Evolutionary conservation across 495 filamentous ascomycete species (phyloP), one percentile per base, ranked within the genome.

Genomic region (Xanthoparmelia taractica): DNA sequence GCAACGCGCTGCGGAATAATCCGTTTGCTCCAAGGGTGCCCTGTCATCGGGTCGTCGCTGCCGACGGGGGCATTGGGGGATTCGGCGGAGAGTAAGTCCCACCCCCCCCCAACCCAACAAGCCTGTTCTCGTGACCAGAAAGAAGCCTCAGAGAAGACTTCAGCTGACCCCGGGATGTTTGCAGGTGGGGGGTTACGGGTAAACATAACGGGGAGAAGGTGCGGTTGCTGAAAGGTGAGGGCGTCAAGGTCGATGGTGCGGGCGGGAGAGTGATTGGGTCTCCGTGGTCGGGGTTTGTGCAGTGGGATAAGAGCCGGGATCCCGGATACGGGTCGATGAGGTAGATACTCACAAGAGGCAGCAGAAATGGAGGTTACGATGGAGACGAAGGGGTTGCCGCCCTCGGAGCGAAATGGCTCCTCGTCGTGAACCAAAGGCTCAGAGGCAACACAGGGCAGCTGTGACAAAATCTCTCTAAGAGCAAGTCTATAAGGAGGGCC

Each of bases 1-100:
- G 34, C 5, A 36, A 36, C 10, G 34, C 34, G 34, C 34, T 87
- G 48, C 76, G 87, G 31, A 78, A 79, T 13, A 87, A 86, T 66
- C 84, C 83, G 2, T 86, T 79, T 62, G 84, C 84, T 34, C 84
- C 84, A 0, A 67, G 74, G 52, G 83, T 85, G 33, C 68, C 68
- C 2, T 71, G 69, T 37, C 69, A 71, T 34, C 47, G 69, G 5
- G 69, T 71, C 29, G 64, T 70, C 23, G 68, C 65, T 57, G 61
- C 59, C n/a, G 62, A 69, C 57, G 52, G 56, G 15, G 57, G 60
- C n/a, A 65, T 71, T 27, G 70, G 70, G 31, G 70, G 66, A 3
- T 70, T 70, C 58, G 64, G 61, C 18, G 70, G 70, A 2, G 63
- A 65, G 27, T 54, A 33, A 20, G 29, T 33, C n/a, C n/a, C n/a